Evolutionary conservation across 2,329 filamentous ascomycete species (phyloP).

Genomic region (Biscogniauxia marginata): DNA sequence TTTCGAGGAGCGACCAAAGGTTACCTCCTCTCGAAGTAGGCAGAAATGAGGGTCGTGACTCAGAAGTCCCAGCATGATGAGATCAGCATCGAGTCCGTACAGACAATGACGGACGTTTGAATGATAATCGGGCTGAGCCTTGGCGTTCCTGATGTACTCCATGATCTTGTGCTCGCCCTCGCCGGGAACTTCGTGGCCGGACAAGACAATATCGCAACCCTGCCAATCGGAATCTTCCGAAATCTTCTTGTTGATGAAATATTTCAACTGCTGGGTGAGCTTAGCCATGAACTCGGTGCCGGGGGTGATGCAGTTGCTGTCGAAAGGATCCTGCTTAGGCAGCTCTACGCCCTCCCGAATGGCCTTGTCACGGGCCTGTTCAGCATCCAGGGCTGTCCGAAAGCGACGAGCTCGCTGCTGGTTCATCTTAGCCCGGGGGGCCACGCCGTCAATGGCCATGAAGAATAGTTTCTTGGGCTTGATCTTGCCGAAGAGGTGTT

Average conservation of each 20-base stretch:
- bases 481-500: slow-evolving; percentile 97
- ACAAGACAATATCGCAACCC: slow-evolving; percentile 91
- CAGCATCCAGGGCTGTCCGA: slow-evolving; percentile 86
- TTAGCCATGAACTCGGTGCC: slow-evolving; percentile 98
- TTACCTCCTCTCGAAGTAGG: slow-evolving; percentile 93
- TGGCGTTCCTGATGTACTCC: slow-evolving; percentile 98
- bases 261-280: slow-evolving; percentile 88
- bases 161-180: slow-evolving; percentile 99
- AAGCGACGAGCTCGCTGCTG: slow-evolving; percentile 96
- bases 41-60: slow-evolving; percentile 99
- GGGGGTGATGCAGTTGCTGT: slow-evolving; percentile 98
- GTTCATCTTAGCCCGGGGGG: slow-evolving; percentile 98
- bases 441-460: slow-evolving; percentile 98
- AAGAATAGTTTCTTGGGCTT: slow-evolving; percentile 98
- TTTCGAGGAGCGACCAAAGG: slow-evolving; percentile 85
- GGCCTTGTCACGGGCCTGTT: slow-evolving; percentile 88
- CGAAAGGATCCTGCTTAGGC: slow-evolving; percentile 92
- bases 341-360: slow-evolving; percentile 85
- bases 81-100: slow-evolving; percentile 93
- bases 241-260: slow-evolving; percentile 98
- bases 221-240: slow-evolving; percentile 98
- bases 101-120: slow-evolving; percentile 93
- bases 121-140: slow-evolving; percentile 90
- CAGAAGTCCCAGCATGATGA: slow-evolving; percentile 97
- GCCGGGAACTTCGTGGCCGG: slow-evolving; percentile 94